Base-by-base conservation (phyloP, 2,329 filamentous ascomycete species). In the Aspergillus japonicus region DNA sequence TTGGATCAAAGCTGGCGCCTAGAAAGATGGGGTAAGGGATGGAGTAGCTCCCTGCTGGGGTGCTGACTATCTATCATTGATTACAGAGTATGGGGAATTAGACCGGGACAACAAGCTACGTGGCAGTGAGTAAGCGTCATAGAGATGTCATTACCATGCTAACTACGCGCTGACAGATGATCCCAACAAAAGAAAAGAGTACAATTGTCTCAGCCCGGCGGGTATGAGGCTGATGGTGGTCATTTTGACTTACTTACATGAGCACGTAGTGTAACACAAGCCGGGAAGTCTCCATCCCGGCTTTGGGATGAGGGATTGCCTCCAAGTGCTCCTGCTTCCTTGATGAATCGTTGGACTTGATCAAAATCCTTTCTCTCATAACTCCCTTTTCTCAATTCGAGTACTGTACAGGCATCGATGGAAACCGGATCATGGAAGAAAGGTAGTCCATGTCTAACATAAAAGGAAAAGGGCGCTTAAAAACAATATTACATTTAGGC, bases 401-500 rank as follows among this genome's bases (percentile, higher is more conserved):
- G 69, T 76, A 76, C 66, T 75, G 69, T 76, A 76, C 74, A 76
- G 70, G 71, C 67, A 73, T 73, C 71, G 69, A 70, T 68, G 67
- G 68, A 71, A 74, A 75, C 69, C 68, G 71, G 70, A 68, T 66
- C 68, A 70, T 57, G 65, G 66, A 66, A 62, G 70, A 71, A 73
- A 70, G 69, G 68, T 69, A 69, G 64, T 68, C 69, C 67, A 68
- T 63, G 56, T 67, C 61, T 67, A 68, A 69, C 63, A 70, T 61
- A 67, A 68, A 67, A 65, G 67, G 64, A 68, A 70, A 68, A 70
- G 69, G 68, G 71, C 72, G 71, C 72, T 74, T 71, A 69, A 72
- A 72, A 72, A 73, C 68, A 75, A 73, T 72, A 75, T 75, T 76
- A 77, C 72, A 74, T 77, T 72, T 79, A 81, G 67, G 73, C 82